Evolutionary conservation across 2,329 filamentous ascomycete species (phyloP), one percentile per base, ranked within the genome.

Genomic region (Mycocentrospora acerina): DNA sequence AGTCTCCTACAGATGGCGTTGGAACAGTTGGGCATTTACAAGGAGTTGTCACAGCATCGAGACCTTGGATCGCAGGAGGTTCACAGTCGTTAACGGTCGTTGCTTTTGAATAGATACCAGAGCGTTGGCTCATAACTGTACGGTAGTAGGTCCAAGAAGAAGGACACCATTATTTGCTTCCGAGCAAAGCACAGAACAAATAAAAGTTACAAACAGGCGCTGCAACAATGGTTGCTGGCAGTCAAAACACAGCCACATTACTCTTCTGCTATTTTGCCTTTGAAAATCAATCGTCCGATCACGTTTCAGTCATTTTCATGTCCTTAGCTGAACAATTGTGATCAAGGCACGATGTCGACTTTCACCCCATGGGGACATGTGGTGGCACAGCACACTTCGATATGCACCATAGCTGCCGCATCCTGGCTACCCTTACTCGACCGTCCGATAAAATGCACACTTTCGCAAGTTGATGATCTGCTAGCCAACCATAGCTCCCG

Each of bases 61-160:
- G 42, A 47, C 40, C 18, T 34, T 33, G 40, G 42, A 42, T 35
- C 28, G 22, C 30, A 42, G 39, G 37, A 42, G 22, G 40, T 43
- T 38, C 37, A 40, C 39, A 32, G 51, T 55, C 51, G 43, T 51
- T 51, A 40, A 55, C 57, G 32, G 46, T 60, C 51, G 48, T 59
- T 57, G 46, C 30, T 36, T 48, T 60, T 35, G 42, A 43, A 51
- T 57, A 62, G 63, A 67, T 67, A 67, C 63, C 63, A 66, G 62
- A 64, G 62, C 60, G 38, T 45, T 52, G 41, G 54, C 59, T 60
- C 56, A 62, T 46, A 35, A 59, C 36, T 63, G 57, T 64, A 61
- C 42, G 54, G 57, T 64, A 62, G 54, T 52, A 42, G 49, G 42
- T 49, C 46, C 46, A 32, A 13, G 34, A 55, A 51, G 44, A 50